These are phyloP conservation scores for Pythium aphanidermatum DNA, from an alignment of 352 stramenopile genomes.

Conservation along the genomic window DNA sequence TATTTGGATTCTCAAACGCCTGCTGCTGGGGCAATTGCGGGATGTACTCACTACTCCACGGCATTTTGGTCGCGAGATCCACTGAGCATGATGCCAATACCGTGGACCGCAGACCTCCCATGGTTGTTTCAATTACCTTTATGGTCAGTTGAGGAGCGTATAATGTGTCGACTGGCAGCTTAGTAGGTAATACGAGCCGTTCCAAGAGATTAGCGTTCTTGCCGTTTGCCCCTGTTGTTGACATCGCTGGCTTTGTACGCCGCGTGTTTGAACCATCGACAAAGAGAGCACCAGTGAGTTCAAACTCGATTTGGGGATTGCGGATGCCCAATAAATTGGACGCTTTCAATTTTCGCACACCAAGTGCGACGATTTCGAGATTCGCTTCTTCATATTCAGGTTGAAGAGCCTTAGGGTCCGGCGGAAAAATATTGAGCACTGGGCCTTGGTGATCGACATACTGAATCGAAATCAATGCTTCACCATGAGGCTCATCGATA, in stretches of 20 bases:
- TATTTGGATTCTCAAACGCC: slow-evolving; percentile 43
- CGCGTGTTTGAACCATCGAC: slow-evolving; percentile 35
- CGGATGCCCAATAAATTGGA: slow-evolving; percentile 46
- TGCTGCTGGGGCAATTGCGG: slow-evolving; percentile 18
- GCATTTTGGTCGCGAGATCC: slow-evolving; percentile 51
- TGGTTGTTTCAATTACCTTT: slow-evolving; percentile 43
- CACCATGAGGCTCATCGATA: slow-evolving; percentile 33
- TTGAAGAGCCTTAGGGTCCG: slow-evolving; percentile 22
- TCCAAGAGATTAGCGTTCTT: slow-evolving; percentile 82
- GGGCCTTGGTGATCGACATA: slow-evolving; percentile 42
- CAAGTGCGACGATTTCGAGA: slow-evolving; percentile 61
- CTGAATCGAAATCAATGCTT: slow-evolving; percentile 59
- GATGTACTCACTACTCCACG: slow-evolving; percentile 57
- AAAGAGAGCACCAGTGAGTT: slow-evolving; percentile 51
- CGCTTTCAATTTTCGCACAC: slow-evolving; percentile 61
- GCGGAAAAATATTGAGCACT: slow-evolving; percentile 20
- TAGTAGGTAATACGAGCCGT: slow-evolving; percentile 35
- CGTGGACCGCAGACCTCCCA: slow-evolving; percentile 51
- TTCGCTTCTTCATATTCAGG: slow-evolving; percentile 50
- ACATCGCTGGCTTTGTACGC: slow-evolving; percentile 25
- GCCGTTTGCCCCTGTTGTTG: slow-evolving; percentile 10
- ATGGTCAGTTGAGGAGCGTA: slow-evolving; percentile 59
- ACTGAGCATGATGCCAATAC: slow-evolving; percentile 52
- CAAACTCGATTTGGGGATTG: slow-evolving; percentile 59
- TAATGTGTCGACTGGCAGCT: slow-evolving; percentile 51